A percentile compares a stretch with the other conserved stretches of the same genome.
These are phyloP conservation scores for Globisporangium alternatum DNA, from an alignment of 352 stramenopile genomes.

Conservation along the genomic window DNA sequence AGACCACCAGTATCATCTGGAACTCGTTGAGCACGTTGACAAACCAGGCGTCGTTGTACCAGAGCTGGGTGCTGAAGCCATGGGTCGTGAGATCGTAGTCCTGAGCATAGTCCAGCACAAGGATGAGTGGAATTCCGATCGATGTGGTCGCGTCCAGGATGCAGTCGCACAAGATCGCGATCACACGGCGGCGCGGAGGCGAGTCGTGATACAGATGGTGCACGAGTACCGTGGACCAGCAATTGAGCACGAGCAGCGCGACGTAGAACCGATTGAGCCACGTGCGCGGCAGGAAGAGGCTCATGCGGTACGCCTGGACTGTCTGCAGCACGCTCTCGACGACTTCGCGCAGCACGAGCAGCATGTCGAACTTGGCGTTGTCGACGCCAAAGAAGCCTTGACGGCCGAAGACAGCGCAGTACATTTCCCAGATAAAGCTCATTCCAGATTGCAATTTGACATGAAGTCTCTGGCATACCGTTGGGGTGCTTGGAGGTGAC, in stretches of 20 bases:
- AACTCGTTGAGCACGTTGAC: slow-evolving; percentile 8
- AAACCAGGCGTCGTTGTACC: slow-evolving; percentile 2
- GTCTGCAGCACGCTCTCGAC: not conserved
- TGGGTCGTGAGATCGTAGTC: slow-evolving; percentile 1
- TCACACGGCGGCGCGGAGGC: not conserved
- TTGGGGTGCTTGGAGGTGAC: too few species aligned
- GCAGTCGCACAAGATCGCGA: slow-evolving; percentile 7
- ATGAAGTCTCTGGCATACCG: too few species aligned
- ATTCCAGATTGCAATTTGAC: too few species aligned
- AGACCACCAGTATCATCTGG: not conserved
- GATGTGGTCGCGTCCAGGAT: slow-evolving; percentile 1
- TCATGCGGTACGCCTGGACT: not conserved
- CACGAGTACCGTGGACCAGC: not conserved
- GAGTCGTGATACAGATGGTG: slow-evolving; percentile 5
- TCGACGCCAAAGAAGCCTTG: not conserved
- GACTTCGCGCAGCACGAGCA: not conserved
- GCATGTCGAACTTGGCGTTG: not conserved
- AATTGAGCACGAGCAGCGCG: slow-evolving; percentile 7
- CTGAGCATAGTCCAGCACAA: not conserved
- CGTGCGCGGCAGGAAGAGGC: not conserved
- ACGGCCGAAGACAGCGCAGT: not conserved
- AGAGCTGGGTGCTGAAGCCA: not conserved
- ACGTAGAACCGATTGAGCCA: slow-evolving; percentile 8
- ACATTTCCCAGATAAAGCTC: not conserved
- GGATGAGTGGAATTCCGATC: not conserved